Percentiles rank a stretch among this genome's conserved stretches.
Conservation (phyloP, 306 rosid genomes). For the Ziziphus jujuba region DNA sequence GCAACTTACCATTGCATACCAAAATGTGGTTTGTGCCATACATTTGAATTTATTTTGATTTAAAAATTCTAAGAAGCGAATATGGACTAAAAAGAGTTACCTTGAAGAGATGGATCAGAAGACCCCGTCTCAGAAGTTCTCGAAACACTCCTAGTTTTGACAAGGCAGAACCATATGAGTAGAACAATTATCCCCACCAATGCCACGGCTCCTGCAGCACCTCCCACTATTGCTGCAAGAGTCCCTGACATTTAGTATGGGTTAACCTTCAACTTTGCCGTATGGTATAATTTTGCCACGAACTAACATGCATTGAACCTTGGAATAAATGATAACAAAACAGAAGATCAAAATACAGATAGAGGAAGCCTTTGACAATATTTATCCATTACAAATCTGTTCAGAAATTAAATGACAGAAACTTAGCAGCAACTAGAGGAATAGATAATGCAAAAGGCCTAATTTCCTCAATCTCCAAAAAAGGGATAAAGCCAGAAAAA, state of each 20-base stretch:
- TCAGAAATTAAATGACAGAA: slow-evolving; percentile 1
- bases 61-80: neutral
- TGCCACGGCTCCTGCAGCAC: slow-evolving; percentile 97
- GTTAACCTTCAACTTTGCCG: slow-evolving; percentile 58
- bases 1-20: slow-evolving; percentile 26
- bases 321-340: slow-evolving; percentile 32
- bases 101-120: slow-evolving; percentile 87
- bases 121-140: slow-evolving; percentile 93
- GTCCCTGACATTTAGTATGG: slow-evolving; percentile 77
- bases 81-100: slow-evolving; percentile 35
- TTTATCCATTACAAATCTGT: slow-evolving; percentile 6
- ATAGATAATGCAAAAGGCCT: slow-evolving; percentile 1
- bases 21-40: slow-evolving; percentile 13
- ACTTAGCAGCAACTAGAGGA: neutral
- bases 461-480: neutral
- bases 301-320: slow-evolving; percentile 56
- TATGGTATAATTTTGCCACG: slow-evolving; percentile 29
- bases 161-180: slow-evolving; percentile 56
- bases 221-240: slow-evolving; percentile 91
- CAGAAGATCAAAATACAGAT: neutral
- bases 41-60: neutral
- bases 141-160: slow-evolving; percentile 49
- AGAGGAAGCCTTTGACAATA: slow-evolving; percentile 4
- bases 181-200: slow-evolving; percentile 68
- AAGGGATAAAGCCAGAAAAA: neutral